These are phyloP conservation scores for Blastobotrys aristatus DNA, from an alignment of 1,139 yeast genomes.

Conservation along the genomic window DNA sequence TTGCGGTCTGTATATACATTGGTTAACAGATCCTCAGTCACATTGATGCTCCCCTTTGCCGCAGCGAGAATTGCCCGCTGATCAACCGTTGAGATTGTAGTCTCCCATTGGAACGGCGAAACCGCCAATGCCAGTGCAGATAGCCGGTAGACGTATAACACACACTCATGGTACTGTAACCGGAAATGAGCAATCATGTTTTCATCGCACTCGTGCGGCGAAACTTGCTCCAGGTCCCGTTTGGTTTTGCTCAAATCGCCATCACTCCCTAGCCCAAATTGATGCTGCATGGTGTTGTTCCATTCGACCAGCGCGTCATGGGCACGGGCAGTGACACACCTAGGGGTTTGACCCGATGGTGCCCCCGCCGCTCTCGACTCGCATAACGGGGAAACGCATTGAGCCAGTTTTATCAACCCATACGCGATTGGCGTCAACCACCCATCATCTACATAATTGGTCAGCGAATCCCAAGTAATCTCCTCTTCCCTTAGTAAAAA, in stretches of 20 bases:
- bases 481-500: slow-evolving; percentile 43
- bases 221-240: neutral
- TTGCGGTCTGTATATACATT: slow-evolving; percentile 13
- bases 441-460: slow-evolving; percentile 41
- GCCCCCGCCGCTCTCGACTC: slow-evolving; percentile 2
- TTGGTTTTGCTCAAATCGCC: slow-evolving; percentile 6
- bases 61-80: slow-evolving; percentile 18
- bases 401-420: slow-evolving; percentile 31
- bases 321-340: slow-evolving; percentile 13
- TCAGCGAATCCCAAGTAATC: slow-evolving; percentile 37
- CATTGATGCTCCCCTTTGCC: slow-evolving; percentile 25
- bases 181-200: slow-evolving; percentile 20
- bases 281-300: slow-evolving; percentile 13
- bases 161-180: slow-evolving; percentile 21
- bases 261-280: slow-evolving; percentile 14
- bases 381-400: slow-evolving; percentile 19
- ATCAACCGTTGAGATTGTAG: slow-evolving; percentile 14
- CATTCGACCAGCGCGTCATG: slow-evolving; percentile 14
- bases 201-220: slow-evolving; percentile 12
- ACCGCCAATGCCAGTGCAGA: slow-evolving; percentile 20
- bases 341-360: slow-evolving; percentile 11
- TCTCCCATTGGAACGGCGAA: slow-evolving; percentile 7
- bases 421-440: slow-evolving; percentile 51
- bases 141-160: slow-evolving; percentile 19
- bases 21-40: slow-evolving; percentile 35